Conservation (phyloP, 352 stramenopile genomes). For the Peronospora tabacina region DNA sequence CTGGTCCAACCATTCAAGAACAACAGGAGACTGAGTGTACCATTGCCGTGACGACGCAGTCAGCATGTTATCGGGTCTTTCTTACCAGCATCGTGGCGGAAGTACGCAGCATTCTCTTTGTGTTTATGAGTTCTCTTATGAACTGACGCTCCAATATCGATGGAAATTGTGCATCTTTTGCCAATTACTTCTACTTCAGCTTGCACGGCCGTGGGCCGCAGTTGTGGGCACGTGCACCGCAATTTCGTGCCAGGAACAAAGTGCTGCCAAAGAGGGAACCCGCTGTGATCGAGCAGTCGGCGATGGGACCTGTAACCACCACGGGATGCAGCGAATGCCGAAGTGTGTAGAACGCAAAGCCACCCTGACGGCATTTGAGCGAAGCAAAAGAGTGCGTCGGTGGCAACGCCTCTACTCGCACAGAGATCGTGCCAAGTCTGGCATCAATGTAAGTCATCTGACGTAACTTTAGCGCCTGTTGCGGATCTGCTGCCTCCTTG, state of each 20-base stretch:
- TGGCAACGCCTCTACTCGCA: conserved; percentile 39
- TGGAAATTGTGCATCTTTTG: background rate
- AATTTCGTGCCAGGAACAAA: conserved; percentile 62
- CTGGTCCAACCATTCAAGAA: conserved; percentile 51
- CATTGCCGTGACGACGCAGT: conserved; percentile 8
- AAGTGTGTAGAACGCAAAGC: conserved; percentile 72
- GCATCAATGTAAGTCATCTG: conserved; percentile 56
- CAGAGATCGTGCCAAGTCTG: conserved; percentile 35
- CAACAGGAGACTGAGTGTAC: conserved; percentile 16
- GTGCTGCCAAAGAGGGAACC: conserved; percentile 74
- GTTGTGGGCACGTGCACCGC: conserved; percentile 41
- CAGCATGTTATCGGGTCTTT: background rate
- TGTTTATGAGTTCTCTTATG: conserved; percentile 22
- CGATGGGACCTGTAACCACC: conserved; percentile 73
- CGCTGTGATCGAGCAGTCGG: conserved; percentile 65
- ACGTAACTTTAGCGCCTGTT: conserved; percentile 32
- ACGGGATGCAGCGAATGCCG: conserved; percentile 67
- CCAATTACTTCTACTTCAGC: conserved; percentile 18
- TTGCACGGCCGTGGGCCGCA: conserved; percentile 22
- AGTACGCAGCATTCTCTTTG: conserved; percentile 16
- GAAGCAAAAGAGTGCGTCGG: conserved; percentile 47
- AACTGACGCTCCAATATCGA: conserved; percentile 10
- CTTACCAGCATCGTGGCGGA: conserved; percentile 7
- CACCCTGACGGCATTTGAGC: conserved; percentile 60
- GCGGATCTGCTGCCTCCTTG: conserved; percentile 17